Evolutionary conservation across 2,329 filamentous ascomycete genomes (phyloP).

Genomic region (Coniella lustricola): DNA sequence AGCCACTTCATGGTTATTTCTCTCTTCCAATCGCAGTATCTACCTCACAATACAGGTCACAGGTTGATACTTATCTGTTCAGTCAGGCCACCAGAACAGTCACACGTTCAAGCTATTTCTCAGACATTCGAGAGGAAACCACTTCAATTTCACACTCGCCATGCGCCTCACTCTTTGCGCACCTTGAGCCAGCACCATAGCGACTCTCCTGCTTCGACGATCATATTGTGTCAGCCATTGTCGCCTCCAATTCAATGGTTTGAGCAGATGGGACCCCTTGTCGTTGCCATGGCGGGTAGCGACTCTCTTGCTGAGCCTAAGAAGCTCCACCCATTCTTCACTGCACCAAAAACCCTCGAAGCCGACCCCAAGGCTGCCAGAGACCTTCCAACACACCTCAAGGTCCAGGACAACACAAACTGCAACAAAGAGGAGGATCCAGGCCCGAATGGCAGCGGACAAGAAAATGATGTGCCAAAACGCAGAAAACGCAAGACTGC

Average conservation of each 20-base stretch:
- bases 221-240: not conserved
- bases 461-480: constrained; percentile 8
- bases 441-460: constrained; percentile 7
- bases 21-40: no score
- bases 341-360: constrained; percentile 20
- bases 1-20: no score
- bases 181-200: constrained; percentile 3
- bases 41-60: no score
- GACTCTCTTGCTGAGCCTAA: constrained; percentile 30
- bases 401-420: not conserved
- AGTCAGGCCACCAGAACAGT: no score
- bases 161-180: constrained; percentile 1
- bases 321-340: constrained; percentile 52
- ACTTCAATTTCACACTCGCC: no score
- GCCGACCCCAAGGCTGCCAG: not conserved
- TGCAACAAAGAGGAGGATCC: not conserved
- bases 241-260: not conserved
- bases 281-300: constrained; percentile 38
- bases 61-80: no score
- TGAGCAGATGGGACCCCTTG: constrained; percentile 33
- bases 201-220: constrained; percentile 16
- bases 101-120: no score
- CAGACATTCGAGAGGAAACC: no score
- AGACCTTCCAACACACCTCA: not conserved
- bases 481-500: constrained; percentile 23